Percentiles rank a stretch among this genome's conserved stretches.
phyloP scores from a whole-genome alignment of 1,139 yeast species.

The Sugiyamaella japonica region DNA sequence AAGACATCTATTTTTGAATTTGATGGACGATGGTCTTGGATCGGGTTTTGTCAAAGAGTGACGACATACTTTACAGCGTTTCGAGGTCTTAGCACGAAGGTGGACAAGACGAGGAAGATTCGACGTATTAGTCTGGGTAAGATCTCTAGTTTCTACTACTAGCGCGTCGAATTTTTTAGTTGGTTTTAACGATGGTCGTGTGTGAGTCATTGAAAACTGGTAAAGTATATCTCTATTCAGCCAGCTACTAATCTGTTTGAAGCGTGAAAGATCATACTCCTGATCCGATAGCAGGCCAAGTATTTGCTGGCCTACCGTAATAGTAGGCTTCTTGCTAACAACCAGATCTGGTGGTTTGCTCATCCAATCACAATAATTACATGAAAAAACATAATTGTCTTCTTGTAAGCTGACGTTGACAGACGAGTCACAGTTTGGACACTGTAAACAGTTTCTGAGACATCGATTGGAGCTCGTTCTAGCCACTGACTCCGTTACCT shows the following conservation, averaged over 20 bases:
- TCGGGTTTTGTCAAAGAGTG: conserved; percentile 36
- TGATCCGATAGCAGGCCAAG: not conserved
- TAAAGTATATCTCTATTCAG: not conserved
- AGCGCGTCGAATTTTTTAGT: not conserved
- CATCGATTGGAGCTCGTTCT: conserved; percentile 30
- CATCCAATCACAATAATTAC: conserved; percentile 32
- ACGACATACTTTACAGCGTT: conserved; percentile 37
- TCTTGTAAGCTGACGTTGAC: conserved; percentile 8
- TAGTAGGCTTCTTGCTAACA: conserved; percentile 17
- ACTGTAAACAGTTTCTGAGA: conserved; percentile 33
- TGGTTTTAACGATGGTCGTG: not conserved
- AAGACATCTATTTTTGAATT: conserved; percentile 30
- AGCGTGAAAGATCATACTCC: not conserved
- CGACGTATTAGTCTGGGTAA: not conserved
- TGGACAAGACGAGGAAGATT: conserved; percentile 28
- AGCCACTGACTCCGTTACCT: conserved; percentile 33
- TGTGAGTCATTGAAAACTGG: not conserved
- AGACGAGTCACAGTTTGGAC: conserved; percentile 32
- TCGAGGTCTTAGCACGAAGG: conserved; percentile 33
- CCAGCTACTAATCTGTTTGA: not conserved
- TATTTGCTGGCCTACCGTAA: conserved; percentile 25
- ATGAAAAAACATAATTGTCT: conserved; percentile 22
- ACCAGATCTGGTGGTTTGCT: conserved; percentile 5
- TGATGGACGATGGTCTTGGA: conserved; percentile 31
- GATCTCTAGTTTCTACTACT: not conserved